phyloP scores from a whole-genome alignment of 2,329 filamentous ascomycete species.

The Colletotrichum truncatum region DNA sequence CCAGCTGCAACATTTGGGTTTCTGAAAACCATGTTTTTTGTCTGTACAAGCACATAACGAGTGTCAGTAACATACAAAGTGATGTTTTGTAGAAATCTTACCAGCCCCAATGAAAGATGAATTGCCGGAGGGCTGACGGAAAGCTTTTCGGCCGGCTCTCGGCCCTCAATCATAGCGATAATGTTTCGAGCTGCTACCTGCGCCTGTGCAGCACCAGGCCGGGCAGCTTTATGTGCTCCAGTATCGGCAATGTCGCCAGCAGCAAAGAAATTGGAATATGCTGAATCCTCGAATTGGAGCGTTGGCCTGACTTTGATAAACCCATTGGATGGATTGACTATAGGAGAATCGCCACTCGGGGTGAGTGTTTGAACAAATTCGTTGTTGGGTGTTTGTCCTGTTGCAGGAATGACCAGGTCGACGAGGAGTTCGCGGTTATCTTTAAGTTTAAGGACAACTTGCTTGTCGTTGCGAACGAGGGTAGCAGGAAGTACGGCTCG shows the following conservation, averaged over 20 bases:
- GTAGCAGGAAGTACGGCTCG: background rate
- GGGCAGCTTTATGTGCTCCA: conserved; percentile 49
- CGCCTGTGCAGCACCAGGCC: conserved; percentile 54
- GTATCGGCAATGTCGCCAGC: conserved; percentile 61
- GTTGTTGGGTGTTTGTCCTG: conserved; percentile 12
- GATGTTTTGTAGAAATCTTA: background rate
- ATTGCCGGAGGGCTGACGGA: background rate
- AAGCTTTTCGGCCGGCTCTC: conserved; percentile 20
- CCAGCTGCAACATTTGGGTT: conserved; percentile 9
- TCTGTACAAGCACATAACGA: background rate
- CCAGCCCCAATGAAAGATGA: conserved; percentile 15
- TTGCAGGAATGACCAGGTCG: conserved; percentile 15
- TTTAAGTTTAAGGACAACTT: background rate
- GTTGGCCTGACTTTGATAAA: conserved; percentile 51
- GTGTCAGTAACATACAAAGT: background rate
- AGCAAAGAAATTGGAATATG: conserved; percentile 52
- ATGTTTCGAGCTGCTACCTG: conserved; percentile 56
- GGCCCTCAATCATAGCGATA: conserved; percentile 45
- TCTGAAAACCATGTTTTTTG: conserved; percentile 1
- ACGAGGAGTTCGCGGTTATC: conserved; percentile 1
- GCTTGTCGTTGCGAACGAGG: background rate
- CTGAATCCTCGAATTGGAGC: conserved; percentile 48
- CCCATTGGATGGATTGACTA: conserved; percentile 1
- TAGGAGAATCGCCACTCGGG: background rate
- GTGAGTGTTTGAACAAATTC: background rate